Base-by-base conservation (phyloP, 192 early-diverging fungal species). In the Mortierella claussenii region DNA sequence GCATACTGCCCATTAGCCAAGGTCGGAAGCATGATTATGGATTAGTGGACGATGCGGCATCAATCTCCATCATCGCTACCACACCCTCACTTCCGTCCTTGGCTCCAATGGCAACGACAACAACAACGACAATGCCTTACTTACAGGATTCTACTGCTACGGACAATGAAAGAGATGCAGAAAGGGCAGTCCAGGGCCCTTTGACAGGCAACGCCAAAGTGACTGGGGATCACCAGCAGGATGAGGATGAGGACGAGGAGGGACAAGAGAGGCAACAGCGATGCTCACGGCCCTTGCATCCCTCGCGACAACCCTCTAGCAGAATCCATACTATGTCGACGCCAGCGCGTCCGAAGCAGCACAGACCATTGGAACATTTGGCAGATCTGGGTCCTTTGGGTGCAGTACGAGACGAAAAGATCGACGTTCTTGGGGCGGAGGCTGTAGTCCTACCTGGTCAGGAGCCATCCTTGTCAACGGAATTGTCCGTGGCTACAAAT, bases 301-400 rank as follows among this genome's bases (percentile, higher is more conserved):
- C 40, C 31, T 26, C 28, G 4, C 40, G 47, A 42, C 34, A 24
- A 27, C 47, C 55, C n/a, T 53, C 40, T 1, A 40, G 8, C 13
- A 55, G 53, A 18, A 20, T 55, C 15, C 55, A 31, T 21, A 61
- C 49, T 5, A 1, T 24, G 13, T 43, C 63, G 21, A 47, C 57
- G 11, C 36, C 55, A 34, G 10, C 23, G 15, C 61, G 45, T 17
- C 17, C 59, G 28, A 55, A 46, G 21, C 55, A 53, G 21, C 37
- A 40, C 37, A 27, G 8, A 13, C 37, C 71, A 8, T 24, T 75
- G 50, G 58, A 76, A 30, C 61, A 67, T 40, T 44, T 76, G 26
- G 30, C 63, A 2, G 59, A 67, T 44, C 55, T 76, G 59, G 73
- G 73, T 2, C 73, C 73, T 13, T 27, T 76, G 27, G 73, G 67